Percentiles rank a stretch among this genome's conserved stretches.
These are phyloP conservation scores for Elsinoe necatrix DNA, from an alignment of 2,329 filamentous ascomycete genomes.

Conservation along the genomic window DNA sequence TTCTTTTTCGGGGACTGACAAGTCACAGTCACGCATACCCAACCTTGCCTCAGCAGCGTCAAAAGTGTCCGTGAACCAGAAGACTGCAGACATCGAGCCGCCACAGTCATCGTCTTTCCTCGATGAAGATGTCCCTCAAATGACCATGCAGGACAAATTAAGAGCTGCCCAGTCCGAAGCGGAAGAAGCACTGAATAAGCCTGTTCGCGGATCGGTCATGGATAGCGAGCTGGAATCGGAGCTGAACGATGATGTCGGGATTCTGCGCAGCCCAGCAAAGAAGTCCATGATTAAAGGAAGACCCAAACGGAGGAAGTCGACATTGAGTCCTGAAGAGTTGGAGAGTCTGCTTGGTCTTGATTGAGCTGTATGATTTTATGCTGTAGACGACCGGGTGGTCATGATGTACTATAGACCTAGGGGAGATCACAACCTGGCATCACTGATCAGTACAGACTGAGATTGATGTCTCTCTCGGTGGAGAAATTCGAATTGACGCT, in stretches of 20 bases:
- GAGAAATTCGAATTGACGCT: no score
- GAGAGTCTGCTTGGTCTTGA: slow-evolving; percentile 44
- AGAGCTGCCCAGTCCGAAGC: neutral
- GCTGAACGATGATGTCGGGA: slow-evolving; percentile 38
- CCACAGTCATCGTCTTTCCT: slow-evolving; percentile 14
- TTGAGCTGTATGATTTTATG: slow-evolving; percentile 1
- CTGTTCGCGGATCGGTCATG: slow-evolving; percentile 18
- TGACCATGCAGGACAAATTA: slow-evolving; percentile 28
- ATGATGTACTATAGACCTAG: neutral
- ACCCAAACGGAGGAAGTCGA: slow-evolving; percentile 61
- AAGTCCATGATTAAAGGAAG: slow-evolving; percentile 46
- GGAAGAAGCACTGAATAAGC: slow-evolving; percentile 31
- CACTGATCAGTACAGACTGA: neutral
- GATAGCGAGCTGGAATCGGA: slow-evolving; percentile 33
- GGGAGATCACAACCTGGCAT: neutral
- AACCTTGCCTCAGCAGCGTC: neutral
- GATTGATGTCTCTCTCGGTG: no score
- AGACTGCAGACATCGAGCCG: neutral
- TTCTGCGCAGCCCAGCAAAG: slow-evolving; percentile 27
- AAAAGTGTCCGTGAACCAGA: neutral
- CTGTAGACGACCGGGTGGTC: neutral
- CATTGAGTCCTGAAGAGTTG: slow-evolving; percentile 66
- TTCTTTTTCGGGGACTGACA: neutral
- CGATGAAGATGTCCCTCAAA: slow-evolving; percentile 16
- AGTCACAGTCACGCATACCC: neutral